Evolutionary conservation across 169 alveolate genomes (phyloP), one percentile per base, ranked within the genome.

Genomic region (Eimeria tenella): DNA sequence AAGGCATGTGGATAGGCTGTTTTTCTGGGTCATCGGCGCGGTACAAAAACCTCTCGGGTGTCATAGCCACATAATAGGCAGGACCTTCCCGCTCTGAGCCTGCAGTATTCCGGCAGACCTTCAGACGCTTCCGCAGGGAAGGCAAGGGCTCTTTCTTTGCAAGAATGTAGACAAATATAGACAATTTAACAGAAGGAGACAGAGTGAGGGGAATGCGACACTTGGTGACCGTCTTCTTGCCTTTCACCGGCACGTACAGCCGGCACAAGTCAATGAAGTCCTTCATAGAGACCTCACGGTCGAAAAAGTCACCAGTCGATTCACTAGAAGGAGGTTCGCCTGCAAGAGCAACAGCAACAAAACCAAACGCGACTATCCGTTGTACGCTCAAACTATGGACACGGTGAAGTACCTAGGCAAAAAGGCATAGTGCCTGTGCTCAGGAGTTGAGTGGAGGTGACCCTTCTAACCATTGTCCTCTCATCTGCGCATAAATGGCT

Each of bases 1-100:
- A 25, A 10, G 55, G 31, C 15, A 6, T 11, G 9, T 25, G 23
- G 5, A 86, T 82, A 52, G 93, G 93, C 52, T 4, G 63, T 49
- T 65, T 25, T 31, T 86, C 93, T 4, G 93, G 93, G 53, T 86
- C 93, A 49, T 86, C 53, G 52, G 82, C 93, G 5, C 93, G 5
- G 82, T n/a, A 86, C 70, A 58, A 65, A 21, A 86, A 86, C 31
- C 93, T 13, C 56, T 86, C 62, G 11, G 70, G 52, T 15, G 50
- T 19, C 82, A 86, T 21, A 68, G 77, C 77, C 77, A 68, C 77
- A 23, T 68, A 68, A 13, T 11, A n/a, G 49, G 31, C 49, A 8
- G 49, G 42, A 11, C 31, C 13, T 7, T 11, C 49, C n/a, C 77
- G 49, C 9, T n/a, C 49, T 11, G 9, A 13, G n/a, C 77, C 77